Evolutionary conservation across 768 basidiomycete genomes (phyloP), one percentile per base, ranked within the genome.

Genomic region (Boletellus emodensis): DNA sequence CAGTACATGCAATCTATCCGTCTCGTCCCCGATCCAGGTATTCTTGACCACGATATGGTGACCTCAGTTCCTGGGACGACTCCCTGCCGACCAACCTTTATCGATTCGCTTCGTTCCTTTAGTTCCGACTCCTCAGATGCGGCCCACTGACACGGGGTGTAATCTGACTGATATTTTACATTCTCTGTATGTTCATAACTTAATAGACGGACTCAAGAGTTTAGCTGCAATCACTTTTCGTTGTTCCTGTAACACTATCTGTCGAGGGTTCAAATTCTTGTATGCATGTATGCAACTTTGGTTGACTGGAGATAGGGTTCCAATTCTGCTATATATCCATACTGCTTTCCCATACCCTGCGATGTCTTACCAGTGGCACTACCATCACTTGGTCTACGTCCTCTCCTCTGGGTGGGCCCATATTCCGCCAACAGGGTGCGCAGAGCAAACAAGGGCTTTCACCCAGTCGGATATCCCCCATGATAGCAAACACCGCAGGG

Each of bases 381-480:
- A 82, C 79, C 30, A 72, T 64, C 10, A 84, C 76, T 17, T 41
- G 49, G 4, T 66, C 71, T 0, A 66, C 67, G 6, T 69, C 65
- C 41, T 63, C 58, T 15, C 74, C 75, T 36, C 66, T 61, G 0
- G 82, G 73, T 51, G 70, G 66, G 12, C 88, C 88, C 79, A 90
- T 82, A 51, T 68, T 74, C 53, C 71, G 71, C 89, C 89, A 90
- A 63, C 90, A 93, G 4, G 81, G 77, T 6, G 62, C 75, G 62
- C 90, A 93, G 45, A 92, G 61, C 14, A 87, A 51, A 61, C 83
- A 89, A 17, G 88, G 90, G 59, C 81, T 89, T 63, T 92, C 87
- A 10, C 85, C 87, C 6, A 92, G 68, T 37, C 90, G 75, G 3
- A 82, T 68, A 68, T 93, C 90, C 12, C 84, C 84, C 14, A 81